These are phyloP conservation scores for Saturnispora galanensis DNA, from an alignment of 805 yeast genomes.

Conservation along the genomic window DNA sequence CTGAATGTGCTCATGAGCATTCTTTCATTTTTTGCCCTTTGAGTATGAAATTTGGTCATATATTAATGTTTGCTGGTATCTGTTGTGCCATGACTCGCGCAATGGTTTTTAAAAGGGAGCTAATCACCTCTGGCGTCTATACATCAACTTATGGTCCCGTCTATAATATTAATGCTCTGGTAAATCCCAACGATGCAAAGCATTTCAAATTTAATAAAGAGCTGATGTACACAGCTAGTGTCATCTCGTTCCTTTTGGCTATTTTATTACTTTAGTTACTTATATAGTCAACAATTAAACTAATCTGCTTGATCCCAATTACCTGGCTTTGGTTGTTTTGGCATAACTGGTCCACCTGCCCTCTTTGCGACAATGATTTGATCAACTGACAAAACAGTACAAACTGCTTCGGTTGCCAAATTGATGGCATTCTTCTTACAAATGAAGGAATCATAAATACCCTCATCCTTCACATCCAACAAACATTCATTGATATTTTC, in stretches of 20 bases:
- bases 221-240: neutral
- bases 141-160: too few relatives aligned
- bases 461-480: slow-evolving; percentile 56
- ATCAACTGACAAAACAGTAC: slow-evolving; percentile 82
- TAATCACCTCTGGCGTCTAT: too few relatives aligned
- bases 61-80: too few relatives aligned
- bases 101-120: too few relatives aligned
- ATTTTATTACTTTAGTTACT: neutral
- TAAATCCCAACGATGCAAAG: neutral
- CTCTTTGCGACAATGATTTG: slow-evolving; percentile 98
- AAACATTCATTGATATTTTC: slow-evolving; percentile 52
- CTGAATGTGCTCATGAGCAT: slow-evolving; percentile 5
- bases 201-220: neutral
- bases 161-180: too few relatives aligned
- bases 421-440: slow-evolving; percentile 81
- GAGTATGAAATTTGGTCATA: too few relatives aligned
- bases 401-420: slow-evolving; percentile 93
- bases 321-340: slow-evolving; percentile 77
- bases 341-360: slow-evolving; percentile 96
- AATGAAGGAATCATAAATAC: slow-evolving; percentile 70
- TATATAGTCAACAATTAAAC: slow-evolving; percentile 2
- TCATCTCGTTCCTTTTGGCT: neutral
- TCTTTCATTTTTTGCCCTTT: neutral
- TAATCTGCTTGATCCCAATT: slow-evolving; percentile 94
- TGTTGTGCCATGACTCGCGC: too few relatives aligned